Conservation (phyloP, 2,329 filamentous ascomycete species). For the Aquanectria penicillioides region DNA sequence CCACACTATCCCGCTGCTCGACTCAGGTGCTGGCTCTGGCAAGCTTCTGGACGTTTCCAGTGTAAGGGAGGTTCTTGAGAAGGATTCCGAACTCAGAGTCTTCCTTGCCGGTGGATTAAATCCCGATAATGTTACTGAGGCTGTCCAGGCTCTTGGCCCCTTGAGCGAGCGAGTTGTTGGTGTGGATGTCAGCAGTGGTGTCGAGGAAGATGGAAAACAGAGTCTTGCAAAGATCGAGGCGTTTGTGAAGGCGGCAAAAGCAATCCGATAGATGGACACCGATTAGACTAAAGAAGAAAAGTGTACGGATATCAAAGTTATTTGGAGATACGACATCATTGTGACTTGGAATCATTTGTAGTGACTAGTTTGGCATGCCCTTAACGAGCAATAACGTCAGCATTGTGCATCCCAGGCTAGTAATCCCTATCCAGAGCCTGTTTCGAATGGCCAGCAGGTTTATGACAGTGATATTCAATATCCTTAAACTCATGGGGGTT, state of each 20-base stretch:
- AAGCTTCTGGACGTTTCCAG: conserved; percentile 77
- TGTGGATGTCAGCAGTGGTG: conserved; percentile 94
- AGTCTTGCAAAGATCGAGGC: conserved; percentile 81
- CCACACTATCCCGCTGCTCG: conserved; percentile 84
- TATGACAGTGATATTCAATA: no score
- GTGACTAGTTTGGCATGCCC: no score
- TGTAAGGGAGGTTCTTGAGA: conserved; percentile 73
- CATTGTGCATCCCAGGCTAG: no score
- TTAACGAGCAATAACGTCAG: no score
- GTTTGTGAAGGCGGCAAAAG: conserved; percentile 82
- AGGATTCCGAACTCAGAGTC: conserved; percentile 76
- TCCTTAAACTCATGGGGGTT: no score
- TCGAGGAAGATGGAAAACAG: conserved; percentile 86
- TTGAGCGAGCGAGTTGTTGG: conserved; percentile 74
- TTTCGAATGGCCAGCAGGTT: no score
- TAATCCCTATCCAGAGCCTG: no score
- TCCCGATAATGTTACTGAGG: conserved; percentile 78
- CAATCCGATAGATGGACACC: conserved; percentile 53
- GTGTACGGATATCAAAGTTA: not conserved
- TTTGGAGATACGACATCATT: not conserved
- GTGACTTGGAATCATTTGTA: no score
- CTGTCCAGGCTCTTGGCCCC: conserved; percentile 71
- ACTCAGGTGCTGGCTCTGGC: conserved; percentile 87
- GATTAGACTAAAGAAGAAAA: not conserved
- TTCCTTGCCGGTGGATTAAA: conserved; percentile 88